Evolutionary conservation across 495 filamentous ascomycete species (phyloP), one percentile per base, ranked within the genome.

Genomic region (Aspergillus asperescens): DNA sequence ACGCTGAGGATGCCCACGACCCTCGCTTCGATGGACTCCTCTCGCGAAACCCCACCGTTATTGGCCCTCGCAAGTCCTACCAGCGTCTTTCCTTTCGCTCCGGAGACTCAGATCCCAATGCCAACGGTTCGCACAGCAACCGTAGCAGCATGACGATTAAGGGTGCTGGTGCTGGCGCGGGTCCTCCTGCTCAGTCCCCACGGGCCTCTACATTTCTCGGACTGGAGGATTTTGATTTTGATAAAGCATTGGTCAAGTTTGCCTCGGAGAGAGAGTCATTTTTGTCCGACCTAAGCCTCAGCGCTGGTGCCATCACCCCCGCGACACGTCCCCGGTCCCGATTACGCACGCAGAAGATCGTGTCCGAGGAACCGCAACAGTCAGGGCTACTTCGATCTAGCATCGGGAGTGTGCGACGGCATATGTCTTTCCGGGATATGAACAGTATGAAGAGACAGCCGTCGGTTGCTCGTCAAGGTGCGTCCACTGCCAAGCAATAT

Each of bases 261-360:
- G 89, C 93, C 34, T 86, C 87, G 41, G 93, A 96, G 70, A 77
- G 93, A 57, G 93, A 98, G 58, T 86, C 85, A 54, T 97, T 98
- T 65, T 65, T 98, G 59, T 89, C 94, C 48, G 93, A 98, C 67
- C 76, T 96, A 55, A 89, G 85, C 62, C 86, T 95, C 66, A 91
- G 81, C 59, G 90, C 92, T 18, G 93, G 92, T 38, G 88, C 87
- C 7, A 77, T 84, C 37, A 84, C 89, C 18, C 74, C 83, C 22
- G 82, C 85, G 61, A 78, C 81, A 18, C 81, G 83, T 23, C 83
- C 85, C 38, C 83, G 86, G 71, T 82, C 85, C 16, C 81, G 87
- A 48, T 81, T 88, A 39, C 83, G 87, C 52, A 81, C 90, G 10
- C 86, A 93, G 68, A 87, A 85, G 62, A 85, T 96, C 51, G 84